A percentile compares a stretch with the other conserved stretches of the same genome.
Conservation (phyloP, 371 early-diverging fungal genomes). For the Mortierella sp. region DNA sequence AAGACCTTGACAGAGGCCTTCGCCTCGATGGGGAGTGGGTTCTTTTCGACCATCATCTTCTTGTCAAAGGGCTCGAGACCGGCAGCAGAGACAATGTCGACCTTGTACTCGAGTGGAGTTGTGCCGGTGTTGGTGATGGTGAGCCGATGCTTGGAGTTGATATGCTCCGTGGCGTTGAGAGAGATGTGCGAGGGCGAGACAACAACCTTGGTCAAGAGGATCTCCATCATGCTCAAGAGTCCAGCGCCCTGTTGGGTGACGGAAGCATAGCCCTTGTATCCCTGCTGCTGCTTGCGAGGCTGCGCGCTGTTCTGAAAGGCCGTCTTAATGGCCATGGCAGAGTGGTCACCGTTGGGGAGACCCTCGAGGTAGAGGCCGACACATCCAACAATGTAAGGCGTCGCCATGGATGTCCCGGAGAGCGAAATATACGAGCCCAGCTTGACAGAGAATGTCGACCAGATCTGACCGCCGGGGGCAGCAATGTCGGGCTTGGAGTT, state of each 20-base stretch:
- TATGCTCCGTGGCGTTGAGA: constrained; percentile 70
- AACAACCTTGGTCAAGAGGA: constrained; percentile 64
- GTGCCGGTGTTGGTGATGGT: constrained; percentile 71
- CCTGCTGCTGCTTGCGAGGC: constrained; percentile 60
- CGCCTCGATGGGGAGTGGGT: constrained; percentile 45
- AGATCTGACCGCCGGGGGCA: constrained; percentile 83
- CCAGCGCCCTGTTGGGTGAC: constrained; percentile 82
- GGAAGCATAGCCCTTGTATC: constrained; percentile 58
- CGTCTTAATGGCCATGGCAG: constrained; percentile 46
- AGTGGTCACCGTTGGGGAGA: constrained; percentile 29
- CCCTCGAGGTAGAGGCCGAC: constrained; percentile 72
- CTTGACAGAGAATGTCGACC: constrained; percentile 74
- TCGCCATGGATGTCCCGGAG: constrained; percentile 81
- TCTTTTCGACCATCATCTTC: constrained; percentile 49
- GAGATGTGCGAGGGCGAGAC: constrained; percentile 73
- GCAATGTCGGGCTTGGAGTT: constrained; percentile 80
- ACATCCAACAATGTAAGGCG: constrained; percentile 79
- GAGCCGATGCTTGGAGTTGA: constrained; percentile 65
- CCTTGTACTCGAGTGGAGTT: constrained; percentile 60
- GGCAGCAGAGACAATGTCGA: constrained; percentile 62
- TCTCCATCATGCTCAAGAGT: constrained; percentile 73
- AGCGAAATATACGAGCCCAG: constrained; percentile 70
- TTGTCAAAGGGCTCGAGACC: constrained; percentile 58
- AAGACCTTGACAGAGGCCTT: constrained; percentile 56
- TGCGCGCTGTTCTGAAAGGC: constrained; percentile 67